phyloP scores from a whole-genome alignment of 208 protist genomes.

The Angomonas ambiguus region DNA sequence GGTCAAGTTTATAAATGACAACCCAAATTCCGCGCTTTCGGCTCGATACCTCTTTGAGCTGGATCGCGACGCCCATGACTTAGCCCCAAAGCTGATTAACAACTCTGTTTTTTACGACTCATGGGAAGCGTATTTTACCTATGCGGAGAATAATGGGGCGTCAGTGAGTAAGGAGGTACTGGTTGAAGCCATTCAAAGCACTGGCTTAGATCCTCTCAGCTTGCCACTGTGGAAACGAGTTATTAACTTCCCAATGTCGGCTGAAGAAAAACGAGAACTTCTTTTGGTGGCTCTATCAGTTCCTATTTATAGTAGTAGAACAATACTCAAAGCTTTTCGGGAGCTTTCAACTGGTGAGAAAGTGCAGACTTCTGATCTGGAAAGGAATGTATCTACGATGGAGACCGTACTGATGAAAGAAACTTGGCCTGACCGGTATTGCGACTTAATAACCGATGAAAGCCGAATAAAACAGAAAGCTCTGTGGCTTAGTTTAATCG shows the following conservation, averaged over 20 bases:
- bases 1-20: constrained; percentile 26
- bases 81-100: constrained; percentile 51
- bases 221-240: constrained; percentile 61
- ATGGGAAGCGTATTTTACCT: constrained; percentile 76
- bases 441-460: constrained; percentile 20
- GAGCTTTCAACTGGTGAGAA: constrained; percentile 41
- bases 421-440: constrained; percentile 71
- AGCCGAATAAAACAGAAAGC: constrained; percentile 27
- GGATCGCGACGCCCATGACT: constrained; percentile 38
- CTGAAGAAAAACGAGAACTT: constrained; percentile 44
- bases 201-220: constrained; percentile 74
- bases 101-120: constrained; percentile 71
- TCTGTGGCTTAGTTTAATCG: constrained; percentile 47
- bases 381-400: constrained; percentile 18
- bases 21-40: constrained; percentile 51
- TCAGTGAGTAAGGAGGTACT: constrained; percentile 51
- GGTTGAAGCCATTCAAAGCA: constrained; percentile 54
- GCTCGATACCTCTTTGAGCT: constrained; percentile 42
- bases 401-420: constrained; percentile 22
- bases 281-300: constrained; percentile 67
- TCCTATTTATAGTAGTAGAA: constrained; percentile 41
- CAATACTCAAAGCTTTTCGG: constrained; percentile 24
- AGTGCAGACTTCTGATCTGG: not conserved
- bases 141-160: constrained; percentile 37
- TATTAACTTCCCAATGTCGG: constrained; percentile 23